A percentile compares a stretch with the other conserved stretches of the same genome.
Evolutionary conservation across 2,329 filamentous ascomycete species (phyloP).

Genomic region (Ascosphaera apis): DNA sequence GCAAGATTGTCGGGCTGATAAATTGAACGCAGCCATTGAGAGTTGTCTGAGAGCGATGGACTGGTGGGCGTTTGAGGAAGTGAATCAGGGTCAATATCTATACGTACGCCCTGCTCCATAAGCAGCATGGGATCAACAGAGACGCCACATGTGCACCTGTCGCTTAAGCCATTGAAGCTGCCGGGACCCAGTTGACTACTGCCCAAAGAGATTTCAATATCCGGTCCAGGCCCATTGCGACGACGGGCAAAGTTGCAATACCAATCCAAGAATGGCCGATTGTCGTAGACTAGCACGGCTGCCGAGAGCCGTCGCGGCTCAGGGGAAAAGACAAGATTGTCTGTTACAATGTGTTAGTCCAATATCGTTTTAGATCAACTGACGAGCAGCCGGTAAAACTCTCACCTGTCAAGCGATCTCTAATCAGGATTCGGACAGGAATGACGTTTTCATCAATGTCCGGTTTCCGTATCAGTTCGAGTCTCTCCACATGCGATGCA

Average conservation of each 20-base stretch:
- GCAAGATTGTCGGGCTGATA: constrained; percentile 1
- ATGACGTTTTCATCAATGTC: neutral
- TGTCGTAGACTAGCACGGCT: constrained; percentile 2
- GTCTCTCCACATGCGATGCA: neutral
- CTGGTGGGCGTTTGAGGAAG: neutral
- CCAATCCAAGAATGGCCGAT: constrained; percentile 2
- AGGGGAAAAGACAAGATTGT: constrained; percentile 1
- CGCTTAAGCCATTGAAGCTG: neutral
- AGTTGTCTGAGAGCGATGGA: neutral
- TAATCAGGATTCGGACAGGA: neutral
- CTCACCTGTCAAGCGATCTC: neutral
- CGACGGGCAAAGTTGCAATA: constrained; percentile 2
- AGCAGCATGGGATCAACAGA: neutral
- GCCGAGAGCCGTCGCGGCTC: constrained; percentile 1
- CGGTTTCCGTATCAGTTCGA: neutral
- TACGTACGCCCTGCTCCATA: neutral
- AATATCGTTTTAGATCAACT: too few relatives aligned
- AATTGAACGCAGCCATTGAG: constrained; percentile 2
- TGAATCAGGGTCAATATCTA: too few relatives aligned
- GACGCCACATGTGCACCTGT: neutral
- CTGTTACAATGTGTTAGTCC: neutral
- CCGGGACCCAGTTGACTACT: neutral
- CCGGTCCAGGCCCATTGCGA: neutral
- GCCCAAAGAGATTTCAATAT: constrained; percentile 1
- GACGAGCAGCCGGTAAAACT: too few relatives aligned